Evolutionary conservation across 192 early-diverging fungal genomes (phyloP), one percentile per base, ranked within the genome.

Genomic region (Coemansia nantahalensis): DNA sequence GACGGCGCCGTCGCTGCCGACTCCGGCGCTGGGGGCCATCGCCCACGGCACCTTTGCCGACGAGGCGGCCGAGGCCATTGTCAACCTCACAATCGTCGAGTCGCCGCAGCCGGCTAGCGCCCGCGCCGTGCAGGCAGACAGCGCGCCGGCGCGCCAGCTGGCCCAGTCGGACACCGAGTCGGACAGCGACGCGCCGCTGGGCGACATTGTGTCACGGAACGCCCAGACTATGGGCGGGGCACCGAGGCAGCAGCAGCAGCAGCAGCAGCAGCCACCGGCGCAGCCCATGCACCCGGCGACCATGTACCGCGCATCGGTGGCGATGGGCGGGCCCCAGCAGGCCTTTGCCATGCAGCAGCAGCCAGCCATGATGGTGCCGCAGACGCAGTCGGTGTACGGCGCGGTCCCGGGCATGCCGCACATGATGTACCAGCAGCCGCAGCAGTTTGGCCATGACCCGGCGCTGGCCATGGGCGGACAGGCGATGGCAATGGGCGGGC

Each of bases 341-440:
- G 52, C 58, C 51, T 37, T 50, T 21, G 41, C 33, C 23, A 60
- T 67, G 62, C 62, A 59, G 36, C 55, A 62, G 40, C 63, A 66
- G 59, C 60, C 53, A 11, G 39, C 48, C 30, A 65, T 72, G 68
- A 36, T 53, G 48, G 31, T 44, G 39, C 53, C 41, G 33, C 42
- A 62, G 50, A 57, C 60, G 44, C 59, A 63, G 55, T 63, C 66
- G 35, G 58, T 77, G 57, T 67, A 77, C 34, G 66, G 66, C 15
- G 51, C 31, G 23, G 54, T 54, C 12, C 66, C 50, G 5, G 48
- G 35, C 23, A 47, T 48, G 50, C 60, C 60, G 61, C 39, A 51
- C 39, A 58, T 59, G 33, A 77, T 69, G 72, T 59, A 62, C 5
- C 44, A 52, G 38, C 66, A 58, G 36, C 48, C 40, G 46, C 70